Percentiles rank a stretch among this genome's conserved stretches.
These are phyloP conservation scores for Santalum album DNA, from an alignment of 164 flowering plant genomes.

Conservation along the genomic window DNA sequence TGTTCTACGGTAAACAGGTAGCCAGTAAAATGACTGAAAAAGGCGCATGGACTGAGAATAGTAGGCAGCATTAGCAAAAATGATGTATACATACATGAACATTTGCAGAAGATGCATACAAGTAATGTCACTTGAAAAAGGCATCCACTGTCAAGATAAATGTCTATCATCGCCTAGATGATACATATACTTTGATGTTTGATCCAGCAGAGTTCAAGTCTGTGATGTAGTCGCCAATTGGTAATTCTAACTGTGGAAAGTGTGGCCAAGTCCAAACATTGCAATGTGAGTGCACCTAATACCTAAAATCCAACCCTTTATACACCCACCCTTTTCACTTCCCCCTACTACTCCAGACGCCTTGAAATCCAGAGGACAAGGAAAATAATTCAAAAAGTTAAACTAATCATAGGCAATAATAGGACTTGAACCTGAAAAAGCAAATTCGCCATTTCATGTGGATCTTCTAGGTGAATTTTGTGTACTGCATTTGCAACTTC, in stretches of 20 bases:
- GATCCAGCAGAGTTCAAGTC: constrained; percentile 91
- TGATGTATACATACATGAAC: constrained; percentile 81
- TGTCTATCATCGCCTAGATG: constrained; percentile 95
- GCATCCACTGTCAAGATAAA: constrained; percentile 98
- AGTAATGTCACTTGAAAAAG: constrained; percentile 73
- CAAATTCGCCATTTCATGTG: constrained; percentile 91
- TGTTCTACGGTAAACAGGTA: too few relatives aligned
- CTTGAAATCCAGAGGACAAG: too few relatives aligned
- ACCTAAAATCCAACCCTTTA: too few relatives aligned
- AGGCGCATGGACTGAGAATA: not conserved
- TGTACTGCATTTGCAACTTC: constrained; percentile 68
- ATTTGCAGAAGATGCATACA: constrained; percentile 97
- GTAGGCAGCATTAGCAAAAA: not conserved
- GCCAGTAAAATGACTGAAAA: too few relatives aligned
- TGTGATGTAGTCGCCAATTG: constrained; percentile 84
- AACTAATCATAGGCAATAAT: not conserved
- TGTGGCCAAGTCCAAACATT: constrained; percentile 63
- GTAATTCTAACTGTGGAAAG: constrained; percentile 80
- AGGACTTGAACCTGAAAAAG: constrained; percentile 66
- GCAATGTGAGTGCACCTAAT: too few relatives aligned
- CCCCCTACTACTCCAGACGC: too few relatives aligned
- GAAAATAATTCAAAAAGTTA: too few relatives aligned
- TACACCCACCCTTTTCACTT: not conserved
- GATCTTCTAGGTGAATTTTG: constrained; percentile 77
- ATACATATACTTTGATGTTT: constrained; percentile 97